Base-by-base conservation (phyloP, 2,329 filamentous ascomycete species). In the Juglanconis juglandina region DNA sequence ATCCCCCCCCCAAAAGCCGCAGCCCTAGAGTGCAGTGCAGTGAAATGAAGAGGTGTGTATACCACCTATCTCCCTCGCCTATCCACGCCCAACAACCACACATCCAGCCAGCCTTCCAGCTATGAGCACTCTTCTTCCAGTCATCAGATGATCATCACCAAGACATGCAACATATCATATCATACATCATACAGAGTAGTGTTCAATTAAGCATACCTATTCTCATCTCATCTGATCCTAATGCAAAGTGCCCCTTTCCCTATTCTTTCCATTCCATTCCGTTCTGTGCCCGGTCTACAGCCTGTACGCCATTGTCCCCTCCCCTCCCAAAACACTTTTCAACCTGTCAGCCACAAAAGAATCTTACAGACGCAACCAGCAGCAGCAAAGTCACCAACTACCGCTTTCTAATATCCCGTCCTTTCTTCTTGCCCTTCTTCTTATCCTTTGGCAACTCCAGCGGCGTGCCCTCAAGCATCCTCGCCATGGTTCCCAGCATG, bases 401-500 rank as follows among this genome's bases (percentile, higher is more conserved):
- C 46, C 79, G 73, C 69, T 85, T 85, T 62, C 83, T 75, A 46
- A 76, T 83, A 62, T 86, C 84, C 65, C 82, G 84, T 55, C 84
- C 83, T 68, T 77, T 80, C 71, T 78, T 85, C 72, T 84, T 87
- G 41, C 79, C 79, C 72, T 81, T 86, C 71, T 85, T 87, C 72
- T 84, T 86, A 67, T 88, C 86, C 73, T 81, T 85, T 5, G 86
- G 86, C 35, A 88, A 70, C 64, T 88, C 86, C 59, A 88, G 73
- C 54, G 83, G 79, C 32, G 84, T 85, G 52, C 82, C 78, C 67
- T 83, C 81, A 30, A 88, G 76, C 69, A 81, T 78, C 64, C 76
- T 86, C 50, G 82, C 81, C 86, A 93, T 91, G 59, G 84, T 83
- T 41, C 77, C 76, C 54, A 95, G 76, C 81, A 95, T 88, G 70